A percentile compares a stretch with the other conserved stretches of the same genome.
phyloP scores from a whole-genome alignment of 1,284 basidiomycete species.

The Puccinia hordei region DNA sequence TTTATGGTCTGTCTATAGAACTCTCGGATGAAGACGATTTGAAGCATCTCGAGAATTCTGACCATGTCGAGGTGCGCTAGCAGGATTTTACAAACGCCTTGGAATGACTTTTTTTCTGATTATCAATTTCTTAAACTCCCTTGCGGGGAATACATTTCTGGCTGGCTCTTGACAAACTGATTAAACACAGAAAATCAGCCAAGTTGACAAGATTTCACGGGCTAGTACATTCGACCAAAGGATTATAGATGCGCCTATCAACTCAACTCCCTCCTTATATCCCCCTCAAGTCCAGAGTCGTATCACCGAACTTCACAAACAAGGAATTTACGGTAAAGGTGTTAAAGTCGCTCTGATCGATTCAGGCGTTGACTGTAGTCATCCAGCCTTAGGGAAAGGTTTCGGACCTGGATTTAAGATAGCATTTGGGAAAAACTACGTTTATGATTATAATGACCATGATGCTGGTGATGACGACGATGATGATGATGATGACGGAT shows the following conservation, averaged over 20 bases:
- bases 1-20: background rate
- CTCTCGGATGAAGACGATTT: background rate
- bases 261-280: background rate
- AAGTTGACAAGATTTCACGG: background rate
- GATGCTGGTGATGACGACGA: constrained; percentile 55
- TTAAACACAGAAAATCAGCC: background rate
- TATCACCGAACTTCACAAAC: constrained; percentile 61
- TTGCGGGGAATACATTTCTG: background rate
- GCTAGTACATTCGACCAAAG: background rate
- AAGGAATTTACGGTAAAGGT: constrained; percentile 22
- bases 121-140: no score
- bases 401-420: constrained; percentile 69
- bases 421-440: constrained; percentile 66
- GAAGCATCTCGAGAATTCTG: background rate
- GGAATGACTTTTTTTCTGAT: no score
- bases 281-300: constrained; percentile 64
- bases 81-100: background rate
- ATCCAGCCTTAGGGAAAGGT: constrained; percentile 68
- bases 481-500: background rate
- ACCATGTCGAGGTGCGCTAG: background rate
- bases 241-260: background rate
- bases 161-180: no score
- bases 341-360: constrained; percentile 56
- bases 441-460: no score
- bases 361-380: constrained; percentile 65